Evolutionary conservation across 2,329 filamentous ascomycete species (phyloP), one percentile per base, ranked within the genome.

Genomic region (Dendrostoma leiphaemia): DNA sequence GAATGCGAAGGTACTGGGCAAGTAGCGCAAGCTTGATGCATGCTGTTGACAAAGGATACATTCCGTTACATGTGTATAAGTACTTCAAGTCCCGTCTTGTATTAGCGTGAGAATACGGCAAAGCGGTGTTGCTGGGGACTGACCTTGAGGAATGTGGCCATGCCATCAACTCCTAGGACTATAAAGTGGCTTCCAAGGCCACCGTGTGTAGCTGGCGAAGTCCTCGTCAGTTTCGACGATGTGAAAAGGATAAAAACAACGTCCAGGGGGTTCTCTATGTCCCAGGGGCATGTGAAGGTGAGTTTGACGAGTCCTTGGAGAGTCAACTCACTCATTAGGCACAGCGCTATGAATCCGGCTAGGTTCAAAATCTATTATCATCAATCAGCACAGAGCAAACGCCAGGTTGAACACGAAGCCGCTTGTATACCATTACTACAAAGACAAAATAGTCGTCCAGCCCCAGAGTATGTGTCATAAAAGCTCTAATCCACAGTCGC

Each of bases 11-110:
- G 13, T 61, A 62, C 37, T 62, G 60, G 19, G 61, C 59, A 0
- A 62, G 54, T 17, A 62, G 21, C 15, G 60, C 60, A 34, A 62
- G 32, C 34, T 62, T 62, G 48, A 62, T 61, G 3, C 61, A 48
- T 5, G 59, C 55, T 12, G 55, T 62, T 6, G 58, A 54, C 49
- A 60, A 52, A 5, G 59, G 56, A 15, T 62, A 62, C 1, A 58
- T 48, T 9, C 53, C 60, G 28, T 60, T 60, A 1, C 54, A 54
- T 17, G 61, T 37, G 10, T 61, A 62, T 32, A 61, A 61, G 6
- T 44, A 31, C 40, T 49, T n/a, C 6, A 8, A 4, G 5, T 15
- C 19, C 5, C 4, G n/a, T 34, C n/a, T 32, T 19, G 28, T 32
- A 10, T 34, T 19, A 47, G 9, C 9, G 10, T 21, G n/a, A n/a